Conservation (phyloP, 331 rosid genomes). For the Spiraea crenata region DNA sequence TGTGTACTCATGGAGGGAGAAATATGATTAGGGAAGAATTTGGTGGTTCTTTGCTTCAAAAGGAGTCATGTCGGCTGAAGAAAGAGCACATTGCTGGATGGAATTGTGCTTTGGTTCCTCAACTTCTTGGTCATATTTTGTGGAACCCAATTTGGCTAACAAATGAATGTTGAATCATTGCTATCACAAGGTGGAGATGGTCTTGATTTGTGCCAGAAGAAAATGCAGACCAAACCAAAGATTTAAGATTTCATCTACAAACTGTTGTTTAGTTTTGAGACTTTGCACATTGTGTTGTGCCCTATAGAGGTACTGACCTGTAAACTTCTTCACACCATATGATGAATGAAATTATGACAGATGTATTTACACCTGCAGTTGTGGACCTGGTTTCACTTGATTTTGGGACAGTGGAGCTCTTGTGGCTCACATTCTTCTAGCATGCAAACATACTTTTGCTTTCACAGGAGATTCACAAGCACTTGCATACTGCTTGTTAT, state of each 20-base stretch:
- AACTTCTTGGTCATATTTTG: background rate
- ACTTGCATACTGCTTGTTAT: too few relatives aligned
- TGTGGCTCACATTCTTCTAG: too few relatives aligned
- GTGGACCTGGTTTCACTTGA: background rate
- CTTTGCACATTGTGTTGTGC: background rate
- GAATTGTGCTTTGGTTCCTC: slow-evolving; percentile 11
- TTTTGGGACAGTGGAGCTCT: too few relatives aligned
- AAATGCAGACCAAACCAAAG: background rate
- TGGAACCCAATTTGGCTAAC: background rate
- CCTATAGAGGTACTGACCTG: background rate
- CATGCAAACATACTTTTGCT: too few relatives aligned
- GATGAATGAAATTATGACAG: background rate
- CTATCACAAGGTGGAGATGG: background rate
- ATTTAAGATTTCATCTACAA: background rate
- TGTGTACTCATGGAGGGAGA: slow-evolving; percentile 81
- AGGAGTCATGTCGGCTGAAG: background rate
- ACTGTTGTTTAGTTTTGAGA: background rate
- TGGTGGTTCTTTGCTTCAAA: background rate
- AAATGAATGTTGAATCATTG: background rate
- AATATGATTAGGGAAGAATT: slow-evolving; percentile 56
- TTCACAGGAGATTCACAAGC: too few relatives aligned
- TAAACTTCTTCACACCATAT: background rate
- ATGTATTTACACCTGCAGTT: background rate
- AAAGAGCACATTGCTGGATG: background rate
- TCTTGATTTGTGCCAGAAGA: background rate